These are phyloP conservation scores for Litchi chinensis DNA, from an alignment of 345 rosid species.

Conservation along the genomic window DNA sequence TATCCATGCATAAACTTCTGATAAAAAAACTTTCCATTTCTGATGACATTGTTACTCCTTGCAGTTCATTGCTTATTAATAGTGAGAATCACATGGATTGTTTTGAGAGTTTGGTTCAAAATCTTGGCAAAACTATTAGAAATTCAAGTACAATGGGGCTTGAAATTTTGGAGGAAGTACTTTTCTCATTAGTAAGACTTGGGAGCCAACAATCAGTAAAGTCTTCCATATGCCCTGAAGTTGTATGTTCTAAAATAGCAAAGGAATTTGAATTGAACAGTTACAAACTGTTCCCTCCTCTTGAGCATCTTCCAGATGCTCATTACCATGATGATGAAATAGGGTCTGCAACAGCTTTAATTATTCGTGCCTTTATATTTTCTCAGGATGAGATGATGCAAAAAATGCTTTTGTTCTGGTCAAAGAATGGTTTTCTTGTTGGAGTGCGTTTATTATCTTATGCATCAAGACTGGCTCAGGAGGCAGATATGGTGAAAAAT, in stretches of 20 bases:
- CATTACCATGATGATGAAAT: conserved; percentile 33
- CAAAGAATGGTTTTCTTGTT: conserved; percentile 39
- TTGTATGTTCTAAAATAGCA: conserved; percentile 32
- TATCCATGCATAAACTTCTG: background rate
- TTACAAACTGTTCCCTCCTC: conserved; percentile 43
- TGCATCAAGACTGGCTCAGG: conserved; percentile 47
- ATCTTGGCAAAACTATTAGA: conserved; percentile 30
- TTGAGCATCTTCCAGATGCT: conserved; percentile 13
- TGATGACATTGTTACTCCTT: conserved; percentile 19
- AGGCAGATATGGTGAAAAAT: conserved; percentile 35
- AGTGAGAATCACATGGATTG: conserved; percentile 22
- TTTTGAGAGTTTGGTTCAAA: conserved; percentile 31
- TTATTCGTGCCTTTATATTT: conserved; percentile 39
- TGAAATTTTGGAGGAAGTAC: conserved; percentile 40
- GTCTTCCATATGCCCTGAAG: conserved; percentile 26
- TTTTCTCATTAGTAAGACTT: conserved; percentile 32
- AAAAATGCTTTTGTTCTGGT: conserved; percentile 49
- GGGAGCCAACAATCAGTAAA: conserved; percentile 17
- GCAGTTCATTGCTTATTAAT: conserved; percentile 8
- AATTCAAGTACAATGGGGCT: conserved; percentile 34
- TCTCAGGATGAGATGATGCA: conserved; percentile 36
- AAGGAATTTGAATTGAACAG: conserved; percentile 40
- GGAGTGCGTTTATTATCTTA: conserved; percentile 49
- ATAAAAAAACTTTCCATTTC: conserved; percentile 10
- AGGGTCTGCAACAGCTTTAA: conserved; percentile 40